Evolutionary conservation across 2,329 filamentous ascomycete species (phyloP).

Genomic region (Nemania sp.): DNA sequence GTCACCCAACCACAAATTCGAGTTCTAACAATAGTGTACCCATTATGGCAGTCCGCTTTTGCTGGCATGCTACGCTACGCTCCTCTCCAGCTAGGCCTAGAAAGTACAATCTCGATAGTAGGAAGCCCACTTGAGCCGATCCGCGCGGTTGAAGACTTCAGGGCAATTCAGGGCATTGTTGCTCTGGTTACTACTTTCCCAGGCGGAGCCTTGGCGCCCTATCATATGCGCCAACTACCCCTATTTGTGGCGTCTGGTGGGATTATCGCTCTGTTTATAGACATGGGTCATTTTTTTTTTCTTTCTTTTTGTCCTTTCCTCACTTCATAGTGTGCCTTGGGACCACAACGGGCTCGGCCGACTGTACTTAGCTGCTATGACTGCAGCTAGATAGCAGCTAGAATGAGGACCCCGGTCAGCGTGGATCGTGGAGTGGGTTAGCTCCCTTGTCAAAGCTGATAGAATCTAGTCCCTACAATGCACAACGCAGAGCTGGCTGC

Average conservation of each 20-base stretch:
- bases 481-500: constrained; percentile 24
- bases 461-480: constrained; percentile 13
- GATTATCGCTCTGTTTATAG: constrained; percentile 13
- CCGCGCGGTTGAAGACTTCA: constrained; percentile 19
- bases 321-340: not conserved
- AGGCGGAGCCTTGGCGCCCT: constrained; percentile 22
- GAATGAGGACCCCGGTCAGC: constrained; percentile 39
- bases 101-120: constrained; percentile 26
- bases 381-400: constrained; percentile 23
- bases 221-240: constrained; percentile 20
- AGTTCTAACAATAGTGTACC: constrained; percentile 15
- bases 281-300: constrained; percentile 16
- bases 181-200: constrained; percentile 8
- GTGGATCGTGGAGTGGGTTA: constrained; percentile 42
- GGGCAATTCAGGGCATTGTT: constrained; percentile 6
- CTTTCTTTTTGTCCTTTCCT: constrained; percentile 10
- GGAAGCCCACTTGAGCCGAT: constrained; percentile 16
- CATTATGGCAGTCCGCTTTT: constrained; percentile 8
- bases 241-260: constrained; percentile 13
- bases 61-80: constrained; percentile 23
- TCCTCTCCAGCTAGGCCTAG: constrained; percentile 14
- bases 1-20: constrained; percentile 26
- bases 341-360: constrained; percentile 24
- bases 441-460: constrained; percentile 38
- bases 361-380: constrained; percentile 26